Evolutionary conservation across 306 rosid genomes (phyloP).

Genomic region (Luffa aegyptiaca): DNA sequence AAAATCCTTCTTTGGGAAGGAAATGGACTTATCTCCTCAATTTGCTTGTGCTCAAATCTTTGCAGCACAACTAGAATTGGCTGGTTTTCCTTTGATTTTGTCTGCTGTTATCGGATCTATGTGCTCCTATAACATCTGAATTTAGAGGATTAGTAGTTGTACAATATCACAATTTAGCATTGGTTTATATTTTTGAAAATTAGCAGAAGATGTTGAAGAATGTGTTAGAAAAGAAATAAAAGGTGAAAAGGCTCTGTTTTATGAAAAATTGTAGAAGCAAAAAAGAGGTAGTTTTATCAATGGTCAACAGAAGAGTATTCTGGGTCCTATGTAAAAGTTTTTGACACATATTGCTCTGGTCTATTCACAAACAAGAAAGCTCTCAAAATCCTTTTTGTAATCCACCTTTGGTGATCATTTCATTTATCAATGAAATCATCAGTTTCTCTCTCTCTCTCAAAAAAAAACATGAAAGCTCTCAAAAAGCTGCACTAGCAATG

Average conservation of each 20-base stretch:
- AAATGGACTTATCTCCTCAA: neutral
- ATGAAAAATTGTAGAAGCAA: neutral
- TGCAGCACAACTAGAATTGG: neutral
- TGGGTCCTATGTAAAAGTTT: neutral
- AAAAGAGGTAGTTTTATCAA: neutral
- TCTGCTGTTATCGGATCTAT: neutral
- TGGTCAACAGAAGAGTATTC: neutral
- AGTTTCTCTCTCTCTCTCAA: too few species aligned
- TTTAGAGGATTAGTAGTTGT: neutral
- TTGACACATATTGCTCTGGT: neutral
- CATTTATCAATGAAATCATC: too few species aligned
- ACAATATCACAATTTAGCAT: neutral
- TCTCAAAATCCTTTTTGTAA: neutral
- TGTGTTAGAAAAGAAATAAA: neutral
- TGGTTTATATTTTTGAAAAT: neutral
- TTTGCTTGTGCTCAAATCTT: neutral
- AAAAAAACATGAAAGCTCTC: neutral
- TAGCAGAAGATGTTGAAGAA: neutral
- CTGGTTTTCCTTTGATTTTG: neutral
- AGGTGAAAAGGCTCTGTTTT: neutral
- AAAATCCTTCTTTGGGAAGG: neutral
- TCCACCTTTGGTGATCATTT: too few species aligned
- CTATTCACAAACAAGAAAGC: neutral
- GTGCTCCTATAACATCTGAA: neutral
- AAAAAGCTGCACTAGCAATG: neutral